Percentiles rank a stretch among this genome's conserved stretches.
Evolutionary conservation across 2,329 filamentous ascomycete species (phyloP).

Genomic region (Trichoderma sp.): DNA sequence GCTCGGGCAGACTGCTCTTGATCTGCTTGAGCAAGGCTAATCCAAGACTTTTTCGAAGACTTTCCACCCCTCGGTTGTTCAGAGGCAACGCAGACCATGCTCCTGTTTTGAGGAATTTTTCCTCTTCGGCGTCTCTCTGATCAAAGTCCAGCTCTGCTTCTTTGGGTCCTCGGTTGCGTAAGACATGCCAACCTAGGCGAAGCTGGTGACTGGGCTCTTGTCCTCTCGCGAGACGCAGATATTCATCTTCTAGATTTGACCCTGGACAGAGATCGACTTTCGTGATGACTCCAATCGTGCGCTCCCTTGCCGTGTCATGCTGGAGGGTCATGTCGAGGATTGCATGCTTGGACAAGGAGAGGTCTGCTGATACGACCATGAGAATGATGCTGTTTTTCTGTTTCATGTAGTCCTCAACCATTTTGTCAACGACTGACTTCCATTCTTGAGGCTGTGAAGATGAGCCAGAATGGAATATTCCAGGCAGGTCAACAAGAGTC

Average conservation of each 20-base stretch:
- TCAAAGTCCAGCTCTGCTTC: not conserved
- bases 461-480: slow-evolving; percentile 50
- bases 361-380: slow-evolving; percentile 54
- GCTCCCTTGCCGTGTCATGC: slow-evolving; percentile 29
- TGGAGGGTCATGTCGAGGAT: slow-evolving; percentile 50
- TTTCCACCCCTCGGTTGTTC: not conserved
- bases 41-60: not conserved
- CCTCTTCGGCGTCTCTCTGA: not conserved
- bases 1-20: not conserved
- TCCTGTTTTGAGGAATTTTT: slow-evolving; percentile 19
- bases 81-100: not conserved
- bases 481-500: slow-evolving; percentile 59
- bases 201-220: slow-evolving; percentile 35
- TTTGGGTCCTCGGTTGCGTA: slow-evolving; percentile 43
- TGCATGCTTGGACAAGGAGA: slow-evolving; percentile 40
- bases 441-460: slow-evolving; percentile 44
- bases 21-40: not conserved
- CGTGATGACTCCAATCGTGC: slow-evolving; percentile 56
- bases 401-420: slow-evolving; percentile 56
- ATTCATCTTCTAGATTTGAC: slow-evolving; percentile 32
- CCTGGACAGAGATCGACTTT: slow-evolving; percentile 44
- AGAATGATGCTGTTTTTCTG: slow-evolving; percentile 57
- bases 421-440: slow-evolving; percentile 41
- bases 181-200: slow-evolving; percentile 50
- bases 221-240: slow-evolving; percentile 44